Conservation (phyloP, 441 rosid genomes). For the Populus trichocarpa region DNA sequence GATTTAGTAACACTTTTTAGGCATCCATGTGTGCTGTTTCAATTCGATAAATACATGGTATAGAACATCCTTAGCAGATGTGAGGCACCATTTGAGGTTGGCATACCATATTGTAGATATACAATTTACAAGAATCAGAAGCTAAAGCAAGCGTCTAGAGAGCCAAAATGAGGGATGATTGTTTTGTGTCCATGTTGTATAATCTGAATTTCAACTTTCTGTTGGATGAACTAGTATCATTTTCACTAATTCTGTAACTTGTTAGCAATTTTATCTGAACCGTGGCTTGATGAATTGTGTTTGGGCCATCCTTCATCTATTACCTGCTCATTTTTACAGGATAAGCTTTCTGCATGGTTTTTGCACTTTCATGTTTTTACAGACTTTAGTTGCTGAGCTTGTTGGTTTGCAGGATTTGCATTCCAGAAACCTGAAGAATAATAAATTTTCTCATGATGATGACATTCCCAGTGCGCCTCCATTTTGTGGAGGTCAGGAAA, state of each 20-base stretch:
- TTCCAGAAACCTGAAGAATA: slow-evolving; percentile 29
- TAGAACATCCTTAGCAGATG: background rate
- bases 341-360: background rate
- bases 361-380: background rate
- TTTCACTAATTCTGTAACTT: background rate
- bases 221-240: background rate
- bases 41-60: too few relatives aligned
- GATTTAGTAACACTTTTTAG: background rate
- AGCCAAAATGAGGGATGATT: background rate
- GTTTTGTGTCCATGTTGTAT: background rate
- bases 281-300: background rate
- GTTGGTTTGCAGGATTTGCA: slow-evolving; percentile 42
- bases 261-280: background rate
- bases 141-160: background rate
- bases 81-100: background rate
- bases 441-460: slow-evolving; percentile 44
- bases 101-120: background rate
- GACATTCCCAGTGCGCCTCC: slow-evolving; percentile 96
- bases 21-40: background rate
- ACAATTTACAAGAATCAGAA: background rate
- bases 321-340: background rate
- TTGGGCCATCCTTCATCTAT: background rate
- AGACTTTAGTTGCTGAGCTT: background rate
- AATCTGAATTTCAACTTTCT: background rate
- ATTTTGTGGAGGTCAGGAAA: slow-evolving; percentile 55